These are phyloP conservation scores for Hordeum marinum DNA, from an alignment of 176 grass and related monocot species.

Conservation along the genomic window DNA sequence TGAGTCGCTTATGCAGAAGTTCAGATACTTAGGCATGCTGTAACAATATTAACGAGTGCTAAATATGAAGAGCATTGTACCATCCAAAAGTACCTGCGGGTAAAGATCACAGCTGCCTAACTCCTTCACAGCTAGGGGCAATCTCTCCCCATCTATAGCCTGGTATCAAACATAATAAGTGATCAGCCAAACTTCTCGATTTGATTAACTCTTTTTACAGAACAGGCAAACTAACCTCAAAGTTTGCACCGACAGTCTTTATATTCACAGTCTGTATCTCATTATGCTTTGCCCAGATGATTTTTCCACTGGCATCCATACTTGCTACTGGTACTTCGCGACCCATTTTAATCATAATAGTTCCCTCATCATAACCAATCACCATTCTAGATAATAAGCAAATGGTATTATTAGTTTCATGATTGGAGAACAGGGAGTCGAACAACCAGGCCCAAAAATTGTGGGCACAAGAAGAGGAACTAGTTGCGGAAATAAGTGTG, in stretches of 20 bases:
- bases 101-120: constrained; percentile 98
- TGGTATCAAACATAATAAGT: constrained; percentile 35
- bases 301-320: constrained; percentile 94
- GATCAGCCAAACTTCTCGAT: not conserved
- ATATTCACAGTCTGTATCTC: constrained; percentile 99
- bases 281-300: constrained; percentile 99
- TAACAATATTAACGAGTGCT: not conserved
- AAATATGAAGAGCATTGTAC: constrained; percentile 8
- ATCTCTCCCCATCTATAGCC: constrained; percentile 92
- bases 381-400: constrained; percentile 63
- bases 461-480: not conserved
- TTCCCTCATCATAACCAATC: constrained; percentile 94
- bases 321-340: constrained; percentile 96
- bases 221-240: constrained; percentile 60
- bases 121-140: constrained; percentile 90
- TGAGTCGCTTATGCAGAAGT: not conserved
- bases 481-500: constrained; percentile 19
- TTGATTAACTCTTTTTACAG: not conserved
- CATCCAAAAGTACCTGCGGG: constrained; percentile 67
- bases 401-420: not conserved
- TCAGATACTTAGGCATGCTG: constrained; percentile 3
- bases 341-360: constrained; percentile 99
- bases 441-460: not conserved
- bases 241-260: constrained; percentile 78
- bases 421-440: constrained; percentile 9